Evolutionary conservation across 768 basidiomycete species (phyloP), one percentile per base, ranked within the genome.

Genomic region (Saitozyma podzolica): DNA sequence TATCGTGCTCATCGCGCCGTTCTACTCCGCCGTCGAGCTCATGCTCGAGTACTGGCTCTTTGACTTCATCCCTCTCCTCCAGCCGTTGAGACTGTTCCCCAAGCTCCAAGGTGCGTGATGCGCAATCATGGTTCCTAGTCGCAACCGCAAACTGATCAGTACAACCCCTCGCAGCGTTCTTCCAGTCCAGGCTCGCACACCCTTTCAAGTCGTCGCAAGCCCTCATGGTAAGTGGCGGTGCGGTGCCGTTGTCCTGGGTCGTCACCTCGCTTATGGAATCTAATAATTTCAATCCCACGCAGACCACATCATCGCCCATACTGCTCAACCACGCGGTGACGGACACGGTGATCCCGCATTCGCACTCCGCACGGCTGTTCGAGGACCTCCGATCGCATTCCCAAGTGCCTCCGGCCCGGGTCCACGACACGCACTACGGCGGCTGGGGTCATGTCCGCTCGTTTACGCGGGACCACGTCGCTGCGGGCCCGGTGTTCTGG

Each of bases 311-410:
- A 66, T 84, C 85, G 0, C 86, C 88, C 9, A 83, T 89, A 8
- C 81, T 92, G 43, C 83, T 93, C 65, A 86, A 84, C 0, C 91
- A 93, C 75, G 86, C 91, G 8, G 82, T 83, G 63, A 83, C 91
- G 74, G 91, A 93, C 78, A 82, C 80, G 68, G 87, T 89, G 20
- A 91, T 92, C 52, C 87, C 87, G 0, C 82, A 85, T 66, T 81
- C 83, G 0, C 91, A 93, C 74, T 87, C 91, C 0, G 81, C 83
- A 13, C 78, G 82, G 0, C 84, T 93, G 20, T 91, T 91, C 78
- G 19, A 56, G 16, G n/a, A 17, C 48, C 53, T 61, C 16, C 40
- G 10, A 17, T 11, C 50, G 50, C 45, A 55, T 6, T 47, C 45
- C 13, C 45, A 47, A 11, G 45, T 17, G 13, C n/a, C 45, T 47